Base-by-base conservation (phyloP, 345 rosid genomes). In the Moringa oleifera region DNA sequence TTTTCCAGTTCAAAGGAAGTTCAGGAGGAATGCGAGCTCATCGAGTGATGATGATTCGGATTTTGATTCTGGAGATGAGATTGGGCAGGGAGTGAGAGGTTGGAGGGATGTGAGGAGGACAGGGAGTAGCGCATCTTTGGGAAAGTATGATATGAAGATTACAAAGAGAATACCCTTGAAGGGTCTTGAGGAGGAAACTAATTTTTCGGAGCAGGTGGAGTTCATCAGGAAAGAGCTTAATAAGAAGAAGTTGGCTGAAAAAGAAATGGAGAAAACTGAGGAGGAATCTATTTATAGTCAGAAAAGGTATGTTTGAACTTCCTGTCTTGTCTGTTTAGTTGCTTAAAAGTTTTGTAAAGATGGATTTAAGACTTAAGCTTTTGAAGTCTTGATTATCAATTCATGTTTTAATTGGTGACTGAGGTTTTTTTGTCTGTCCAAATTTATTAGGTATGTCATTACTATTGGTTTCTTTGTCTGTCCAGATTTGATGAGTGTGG, bases 401-500 rank as follows among this genome's bases (percentile, higher is more conserved):
- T 60, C 22, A 36, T 53, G 20, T 20, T 18, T 53, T 51, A 52
- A 19, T 50, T 45, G 33, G 69, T 69, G 50, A 66, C 51, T 67
- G 4, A 66, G 23, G 12, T 5, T 58, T 21, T 23, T 64, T 55
- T 65, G 62, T 62, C 24, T 70, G 15, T 75, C 46, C 80, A 88
- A 97, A 61, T 90, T 90, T 72, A 90, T 86, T 65, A 93, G 90
- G 66, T 85, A 83, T 61, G 77, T 79, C 47, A 62, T 91, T 71
- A n/a, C n/a, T 67, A 3, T 9, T 65, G 23, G 12, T 5, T 58
- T 21, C 24, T 64, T 55, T 65, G 62, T 62, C 24, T 70, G 15
- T 75, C 46, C 80, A 88, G 99, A 61, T 90, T 90, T 72, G 91
- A 88, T 65, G 95, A 94, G 66, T 85, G 85, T 61, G 77, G 79